Evolutionary conservation across 2,329 filamentous ascomycete genomes (phyloP).

Genomic region (Mariannaea sp.): DNA sequence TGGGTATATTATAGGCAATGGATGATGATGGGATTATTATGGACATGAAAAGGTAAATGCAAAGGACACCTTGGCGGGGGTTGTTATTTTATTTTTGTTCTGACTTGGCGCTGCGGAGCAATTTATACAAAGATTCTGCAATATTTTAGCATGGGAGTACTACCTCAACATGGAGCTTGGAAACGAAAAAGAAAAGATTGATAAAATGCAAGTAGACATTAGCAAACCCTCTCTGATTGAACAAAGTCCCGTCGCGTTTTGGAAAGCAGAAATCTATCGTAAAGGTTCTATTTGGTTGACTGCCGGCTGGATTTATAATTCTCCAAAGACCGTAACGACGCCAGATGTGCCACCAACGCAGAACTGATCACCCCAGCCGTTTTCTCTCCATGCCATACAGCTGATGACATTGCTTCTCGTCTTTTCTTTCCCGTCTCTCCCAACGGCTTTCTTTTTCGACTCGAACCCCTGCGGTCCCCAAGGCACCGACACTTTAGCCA

Average conservation of each 20-base stretch:
- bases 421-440: conserved; percentile 65
- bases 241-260: not conserved
- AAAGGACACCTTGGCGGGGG: not conserved
- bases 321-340: conserved; percentile 66
- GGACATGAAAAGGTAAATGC: conserved; percentile 14
- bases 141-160: not conserved
- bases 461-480: conserved; percentile 59
- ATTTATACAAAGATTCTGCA: conserved; percentile 15
- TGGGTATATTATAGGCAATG: conserved; percentile 21
- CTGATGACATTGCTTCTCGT: conserved; percentile 63
- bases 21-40: conserved; percentile 10
- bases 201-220: conserved; percentile 1
- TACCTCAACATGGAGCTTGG: conserved; percentile 1
- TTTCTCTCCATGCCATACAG: conserved; percentile 66
- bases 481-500: conserved; percentile 64
- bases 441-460: conserved; percentile 57
- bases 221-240: not conserved
- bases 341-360: conserved; percentile 69
- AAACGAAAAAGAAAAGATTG: conserved; percentile 3
- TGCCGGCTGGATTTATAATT: no score
- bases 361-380: conserved; percentile 67
- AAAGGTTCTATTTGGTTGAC: no score
- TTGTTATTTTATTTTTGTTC: conserved; percentile 18
- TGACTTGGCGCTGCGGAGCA: conserved; percentile 30
- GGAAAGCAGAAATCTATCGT: no score